phyloP scores from a whole-genome alignment of 768 basidiomycete species.

The Fibroporia radiculosa region DNA sequence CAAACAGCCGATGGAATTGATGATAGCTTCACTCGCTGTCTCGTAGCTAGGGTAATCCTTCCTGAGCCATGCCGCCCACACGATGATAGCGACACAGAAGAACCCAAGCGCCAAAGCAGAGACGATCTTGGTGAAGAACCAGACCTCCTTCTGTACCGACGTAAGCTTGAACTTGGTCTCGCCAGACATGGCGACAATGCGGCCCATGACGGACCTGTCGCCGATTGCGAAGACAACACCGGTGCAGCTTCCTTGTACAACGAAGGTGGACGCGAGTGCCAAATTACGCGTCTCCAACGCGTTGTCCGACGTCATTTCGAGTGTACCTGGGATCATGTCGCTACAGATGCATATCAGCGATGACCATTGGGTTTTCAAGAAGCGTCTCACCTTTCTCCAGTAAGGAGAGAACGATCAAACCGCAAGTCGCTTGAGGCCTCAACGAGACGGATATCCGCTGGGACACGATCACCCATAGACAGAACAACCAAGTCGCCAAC shows the following conservation, averaged over 20 bases:
- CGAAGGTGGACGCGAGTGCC: conserved; percentile 49
- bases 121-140: conserved; percentile 47
- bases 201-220: conserved; percentile 39
- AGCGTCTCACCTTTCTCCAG: conserved; percentile 44
- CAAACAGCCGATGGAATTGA: conserved; percentile 48
- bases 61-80: conserved; percentile 33
- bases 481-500: conserved; percentile 62
- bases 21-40: conserved; percentile 40
- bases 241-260: conserved; percentile 39
- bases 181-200: conserved; percentile 45
- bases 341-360: conserved; percentile 24
- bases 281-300: conserved; percentile 46
- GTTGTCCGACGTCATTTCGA: conserved; percentile 28
- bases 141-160: conserved; percentile 38
- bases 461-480: conserved; percentile 59
- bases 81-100: conserved; percentile 32
- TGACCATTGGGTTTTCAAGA: conserved; percentile 16
- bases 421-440: conserved; percentile 50
- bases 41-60: conserved; percentile 36
- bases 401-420: conserved; percentile 60
- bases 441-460: conserved; percentile 63
- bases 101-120: conserved; percentile 31
- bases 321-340: conserved; percentile 36
- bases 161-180: conserved; percentile 39
- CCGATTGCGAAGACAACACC: conserved; percentile 44